A percentile compares a stretch with the other conserved stretches of the same genome.
phyloP scores from a whole-genome alignment of 306 rosid genomes.

The Begonia masoniana region DNA sequence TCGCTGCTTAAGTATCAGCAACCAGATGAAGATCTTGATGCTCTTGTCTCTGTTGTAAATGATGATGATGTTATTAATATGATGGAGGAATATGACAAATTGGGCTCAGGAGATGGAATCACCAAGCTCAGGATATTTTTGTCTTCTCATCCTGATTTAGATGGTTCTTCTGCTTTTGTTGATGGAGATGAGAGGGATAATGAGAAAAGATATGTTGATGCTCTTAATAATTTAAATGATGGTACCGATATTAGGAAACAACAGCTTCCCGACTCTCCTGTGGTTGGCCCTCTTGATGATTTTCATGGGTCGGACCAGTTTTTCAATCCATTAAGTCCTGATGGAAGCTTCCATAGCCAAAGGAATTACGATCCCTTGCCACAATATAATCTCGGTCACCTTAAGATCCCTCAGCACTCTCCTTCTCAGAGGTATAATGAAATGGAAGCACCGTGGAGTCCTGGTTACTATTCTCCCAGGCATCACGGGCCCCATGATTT shows the following conservation, averaged over 20 bases:
- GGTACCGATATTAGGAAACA: slow-evolving; percentile 46
- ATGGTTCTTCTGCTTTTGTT: slow-evolving; percentile 51
- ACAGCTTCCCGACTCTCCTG: slow-evolving; percentile 45
- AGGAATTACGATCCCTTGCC: slow-evolving; percentile 56
- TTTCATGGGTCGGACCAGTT: slow-evolving; percentile 44
- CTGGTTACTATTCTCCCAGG: slow-evolving; percentile 86
- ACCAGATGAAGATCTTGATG: slow-evolving; percentile 95
- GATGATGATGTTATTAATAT: slow-evolving; percentile 85
- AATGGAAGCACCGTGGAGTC: slow-evolving; percentile 79
- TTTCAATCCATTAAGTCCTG: slow-evolving; percentile 40
- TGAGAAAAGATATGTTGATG: slow-evolving; percentile 66
- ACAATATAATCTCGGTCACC: slow-evolving; percentile 50
- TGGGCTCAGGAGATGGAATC: slow-evolving; percentile 38
- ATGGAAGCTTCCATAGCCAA: slow-evolving; percentile 59
- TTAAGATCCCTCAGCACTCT: slow-evolving; percentile 42
- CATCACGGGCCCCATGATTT: slow-evolving; percentile 59
- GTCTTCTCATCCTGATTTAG: slow-evolving; percentile 53
- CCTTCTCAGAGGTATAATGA: slow-evolving; percentile 62
- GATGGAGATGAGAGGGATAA: slow-evolving; percentile 57
- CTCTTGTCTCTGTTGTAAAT: slow-evolving; percentile 69
- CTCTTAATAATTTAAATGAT: slow-evolving; percentile 58
- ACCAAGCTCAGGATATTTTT: slow-evolving; percentile 60
- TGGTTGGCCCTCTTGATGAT: slow-evolving; percentile 46
- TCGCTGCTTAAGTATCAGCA: slow-evolving; percentile 71
- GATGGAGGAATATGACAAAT: slow-evolving; percentile 72